A percentile compares a stretch with the other conserved stretches of the same genome.
These are phyloP conservation scores for Epichloe coenophiala DNA, from an alignment of 2,329 filamentous ascomycete genomes.

Conservation along the genomic window DNA sequence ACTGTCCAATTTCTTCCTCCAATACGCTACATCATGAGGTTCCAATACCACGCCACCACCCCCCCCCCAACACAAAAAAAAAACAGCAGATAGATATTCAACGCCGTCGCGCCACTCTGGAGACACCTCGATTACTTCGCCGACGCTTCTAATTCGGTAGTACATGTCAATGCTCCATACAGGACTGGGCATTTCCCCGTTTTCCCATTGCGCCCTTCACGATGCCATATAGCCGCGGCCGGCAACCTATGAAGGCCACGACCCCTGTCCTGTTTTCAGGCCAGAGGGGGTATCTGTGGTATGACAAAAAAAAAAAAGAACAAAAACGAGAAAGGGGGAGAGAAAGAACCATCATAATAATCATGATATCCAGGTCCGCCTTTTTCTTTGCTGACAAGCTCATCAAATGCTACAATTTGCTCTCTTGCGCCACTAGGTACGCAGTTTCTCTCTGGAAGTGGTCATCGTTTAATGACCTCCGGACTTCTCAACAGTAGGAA, in stretches of 20 bases:
- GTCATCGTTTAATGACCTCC: slow-evolving; percentile 20
- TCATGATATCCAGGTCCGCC: background rate
- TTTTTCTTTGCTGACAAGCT: background rate
- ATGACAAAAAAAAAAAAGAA: background rate
- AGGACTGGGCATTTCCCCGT: slow-evolving; percentile 1
- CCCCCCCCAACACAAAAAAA: no score
- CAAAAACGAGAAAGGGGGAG: background rate
- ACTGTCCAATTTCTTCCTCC: background rate
- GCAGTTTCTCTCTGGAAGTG: background rate
- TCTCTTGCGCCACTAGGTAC: slow-evolving; percentile 8
- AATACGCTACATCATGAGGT: background rate
- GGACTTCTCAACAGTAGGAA: slow-evolving; percentile 45
- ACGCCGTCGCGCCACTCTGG: slow-evolving; percentile 3
- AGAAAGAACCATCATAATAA: background rate
- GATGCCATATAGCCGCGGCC: background rate
- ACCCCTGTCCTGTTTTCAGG: background rate
- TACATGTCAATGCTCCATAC: slow-evolving; percentile 4
- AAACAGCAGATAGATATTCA: background rate
- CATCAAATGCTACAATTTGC: slow-evolving; percentile 12
- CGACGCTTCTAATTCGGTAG: background rate
- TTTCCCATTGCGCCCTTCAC: slow-evolving; percentile 3
- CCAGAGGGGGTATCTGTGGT: slow-evolving; percentile 5
- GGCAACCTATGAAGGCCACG: slow-evolving; percentile 3
- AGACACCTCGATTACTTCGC: background rate
- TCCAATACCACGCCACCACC: background rate